phyloP scores from a whole-genome alignment of 495 filamentous ascomycete genomes.

The Glonium stellatum region DNA sequence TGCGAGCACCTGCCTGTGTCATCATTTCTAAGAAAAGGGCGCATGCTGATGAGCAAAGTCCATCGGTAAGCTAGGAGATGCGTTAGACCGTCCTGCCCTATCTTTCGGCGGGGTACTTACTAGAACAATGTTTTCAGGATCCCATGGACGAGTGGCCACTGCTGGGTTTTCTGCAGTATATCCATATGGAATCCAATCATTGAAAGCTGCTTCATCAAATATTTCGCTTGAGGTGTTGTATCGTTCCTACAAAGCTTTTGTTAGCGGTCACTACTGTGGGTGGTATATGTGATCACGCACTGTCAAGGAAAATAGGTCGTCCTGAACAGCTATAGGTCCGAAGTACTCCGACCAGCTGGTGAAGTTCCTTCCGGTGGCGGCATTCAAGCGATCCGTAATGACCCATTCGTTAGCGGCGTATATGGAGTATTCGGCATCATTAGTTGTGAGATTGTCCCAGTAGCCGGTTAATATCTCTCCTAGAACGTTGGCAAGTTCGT shows the following conservation, averaged over 20 bases:
- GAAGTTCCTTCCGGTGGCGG: neutral
- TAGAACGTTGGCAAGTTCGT: constrained; percentile 10
- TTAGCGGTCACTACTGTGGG: neutral
- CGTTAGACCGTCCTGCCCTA: no score
- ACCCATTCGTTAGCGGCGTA: neutral
- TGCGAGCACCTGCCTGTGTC: no score
- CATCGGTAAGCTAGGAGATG: no score
- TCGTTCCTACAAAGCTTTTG: neutral
- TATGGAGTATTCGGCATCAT: no score
- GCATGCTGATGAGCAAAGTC: no score
- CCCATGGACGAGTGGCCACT: neutral
- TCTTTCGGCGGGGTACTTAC: no score
- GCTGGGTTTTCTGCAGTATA: neutral
- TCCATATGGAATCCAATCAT: neutral
- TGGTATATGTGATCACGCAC: neutral
- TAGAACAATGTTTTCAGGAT: neutral
- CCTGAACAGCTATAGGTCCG: neutral
- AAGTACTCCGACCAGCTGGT: neutral
- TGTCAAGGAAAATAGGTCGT: neutral
- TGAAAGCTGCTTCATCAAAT: neutral
- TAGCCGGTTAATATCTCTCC: constrained; percentile 5
- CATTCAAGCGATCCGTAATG: neutral
- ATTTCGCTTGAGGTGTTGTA: neutral
- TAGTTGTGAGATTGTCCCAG: constrained; percentile 3
- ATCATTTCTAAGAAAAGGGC: no score